Evolutionary conservation across 2,329 filamentous ascomycete species (phyloP), one percentile per base, ranked within the genome.

Genomic region (Trichophyton equinum): DNA sequence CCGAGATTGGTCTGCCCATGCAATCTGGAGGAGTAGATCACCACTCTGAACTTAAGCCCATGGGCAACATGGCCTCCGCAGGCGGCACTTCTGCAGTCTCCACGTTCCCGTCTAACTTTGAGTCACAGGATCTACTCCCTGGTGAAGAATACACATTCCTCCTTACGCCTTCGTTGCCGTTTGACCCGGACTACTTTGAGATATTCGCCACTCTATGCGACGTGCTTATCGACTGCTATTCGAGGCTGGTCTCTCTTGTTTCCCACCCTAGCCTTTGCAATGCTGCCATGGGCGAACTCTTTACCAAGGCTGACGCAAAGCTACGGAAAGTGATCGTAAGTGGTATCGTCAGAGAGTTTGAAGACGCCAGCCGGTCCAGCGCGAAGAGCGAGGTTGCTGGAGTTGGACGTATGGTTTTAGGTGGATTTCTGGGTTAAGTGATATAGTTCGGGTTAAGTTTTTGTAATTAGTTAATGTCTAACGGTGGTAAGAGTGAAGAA

Each of bases 171-270:
- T 87, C 85, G 15, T 77, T 99, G 56, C 94, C 94, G 0, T 99
- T 99, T 70, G 91, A 97, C 65, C 94, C 94, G 0, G 94, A 99
- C 74, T 99, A 96, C 69, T 94, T 92, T 73, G 91, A 95, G 76
- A 96, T 91, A 0, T 97, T 97, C 76, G 87, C 91, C 13, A 96
- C 94, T 11, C 80, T 99, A 5, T 97, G 94, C 76, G 94, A 99
- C 71, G 89, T 95, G 2, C 77, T 99, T 63, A 95, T 96, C 68
- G 94, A 97, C 72, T 89, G 86, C 69, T 99, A 99, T 75, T 85
- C 85, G 40, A 84, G 85, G 60, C 83, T 99, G 30, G 78, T 95
- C 68, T 80, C 79, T 49, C 78, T 99, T 62, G 78, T 97, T 22
- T 81, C 85, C n/a, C 84, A 84, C 2, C 87, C 91, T 0, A 82